phyloP scores from a whole-genome alignment of 2,329 filamentous ascomycete species.

The Verticillium alfalfae region DNA sequence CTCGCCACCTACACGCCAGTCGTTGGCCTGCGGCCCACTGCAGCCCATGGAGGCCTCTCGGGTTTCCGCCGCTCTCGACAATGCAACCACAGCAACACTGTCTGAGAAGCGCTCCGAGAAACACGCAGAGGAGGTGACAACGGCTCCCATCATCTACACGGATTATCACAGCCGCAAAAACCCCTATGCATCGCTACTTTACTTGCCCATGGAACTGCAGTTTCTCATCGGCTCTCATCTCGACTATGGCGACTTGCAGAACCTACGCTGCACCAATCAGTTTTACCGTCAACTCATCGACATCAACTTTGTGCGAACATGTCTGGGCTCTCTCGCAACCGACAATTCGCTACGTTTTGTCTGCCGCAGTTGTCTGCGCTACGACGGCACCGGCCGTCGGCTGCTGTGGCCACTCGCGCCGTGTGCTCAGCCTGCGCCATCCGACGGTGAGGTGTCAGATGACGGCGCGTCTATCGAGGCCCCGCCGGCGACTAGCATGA shows the following conservation, averaged over 20 bases:
- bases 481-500: slow-evolving; percentile 1
- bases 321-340: neutral
- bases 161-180: neutral
- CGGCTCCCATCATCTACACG: neutral
- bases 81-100: neutral
- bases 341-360: slow-evolving; percentile 1
- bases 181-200: slow-evolving; percentile 2
- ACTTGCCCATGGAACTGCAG: slow-evolving; percentile 35
- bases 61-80: neutral
- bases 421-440: neutral
- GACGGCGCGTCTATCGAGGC: neutral
- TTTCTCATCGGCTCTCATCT: slow-evolving; percentile 32
- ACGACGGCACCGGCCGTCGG: slow-evolving; percentile 16
- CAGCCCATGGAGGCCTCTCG: neutral
- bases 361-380: slow-evolving; percentile 5
- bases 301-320: slow-evolving; percentile 8
- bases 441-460: neutral
- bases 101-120: slow-evolving; percentile 1
- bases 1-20: neutral
- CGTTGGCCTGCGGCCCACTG: neutral
- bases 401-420: slow-evolving; percentile 19
- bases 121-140: neutral
- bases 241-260: slow-evolving; percentile 35
- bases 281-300: slow-evolving; percentile 27
- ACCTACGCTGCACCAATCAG: slow-evolving; percentile 33